Base-by-base conservation (phyloP, 345 rosid species). In the Populus davidiana region DNA sequence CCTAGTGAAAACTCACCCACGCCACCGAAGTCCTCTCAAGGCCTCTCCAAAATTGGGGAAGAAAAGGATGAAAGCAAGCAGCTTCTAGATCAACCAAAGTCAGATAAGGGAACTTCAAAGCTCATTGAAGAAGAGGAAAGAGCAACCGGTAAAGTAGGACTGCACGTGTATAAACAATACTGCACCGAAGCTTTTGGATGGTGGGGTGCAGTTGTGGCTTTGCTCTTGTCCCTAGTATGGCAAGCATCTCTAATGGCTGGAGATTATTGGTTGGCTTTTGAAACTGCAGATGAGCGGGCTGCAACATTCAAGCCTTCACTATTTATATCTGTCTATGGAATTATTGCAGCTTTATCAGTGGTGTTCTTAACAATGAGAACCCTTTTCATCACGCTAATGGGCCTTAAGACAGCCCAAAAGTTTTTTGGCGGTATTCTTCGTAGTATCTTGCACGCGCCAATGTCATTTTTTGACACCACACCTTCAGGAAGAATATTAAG, bases 381-480 rank as follows among this genome's bases (percentile, higher is more conserved):
- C 29, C 67, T 84, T 69, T 89, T 84, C 70, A 81, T 89, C 67
- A 88, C 94, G 0, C 49, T 83, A 56, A 75, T 93, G 86, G 98
- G 98, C 50, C 94, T 95, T 71, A 89, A 88, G 85, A 93, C 99
- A 1, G 88, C 96, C 29, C 97, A 93, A 75, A 92, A 82, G 5
- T 91, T 91, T 83, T 93, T 95, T 70, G 65, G 75, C 16, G 92
- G 88, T 77, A 93, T 95, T 70, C 96, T 95, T 82, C 79, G 75
- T 52, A 93, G 99, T 77, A 87, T 93, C 87, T 79, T 95, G 88
- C 98, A 91, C 10, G 98, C 99, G 16, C 99, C 99, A n/a, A 93
- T 95, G 93, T 93, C 98, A 1, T 95, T 95, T 82, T 95, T 95
- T 35, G 99, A 95, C 80, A 93, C 99, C 78, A 95, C 98, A 9